Conservation (phyloP, 1,139 yeast genomes). For the Blastobotrys buckinghamii region DNA sequence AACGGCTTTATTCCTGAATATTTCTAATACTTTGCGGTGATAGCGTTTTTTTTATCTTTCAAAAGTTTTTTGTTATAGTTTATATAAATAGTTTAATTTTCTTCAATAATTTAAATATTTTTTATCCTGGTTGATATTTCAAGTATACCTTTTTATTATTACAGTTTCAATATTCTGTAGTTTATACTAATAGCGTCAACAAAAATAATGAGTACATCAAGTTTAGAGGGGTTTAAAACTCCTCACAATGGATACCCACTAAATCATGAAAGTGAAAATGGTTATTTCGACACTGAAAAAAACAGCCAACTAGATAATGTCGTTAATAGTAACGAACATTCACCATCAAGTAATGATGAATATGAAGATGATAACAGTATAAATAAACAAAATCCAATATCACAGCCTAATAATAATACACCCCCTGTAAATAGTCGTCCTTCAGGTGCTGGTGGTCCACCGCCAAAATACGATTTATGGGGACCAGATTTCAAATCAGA, state of each 20-base stretch:
- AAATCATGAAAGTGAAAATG: not conserved
- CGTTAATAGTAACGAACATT: not conserved
- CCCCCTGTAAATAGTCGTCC: too few relatives aligned
- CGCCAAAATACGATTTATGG: not conserved
- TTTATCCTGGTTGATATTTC: too few relatives aligned
- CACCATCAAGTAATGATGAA: not conserved
- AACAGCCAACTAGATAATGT: not conserved
- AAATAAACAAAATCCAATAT: not conserved
- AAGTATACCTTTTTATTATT: too few relatives aligned
- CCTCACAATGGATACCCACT: not conserved
- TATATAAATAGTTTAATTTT: too few relatives aligned
- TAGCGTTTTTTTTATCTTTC: too few relatives aligned
- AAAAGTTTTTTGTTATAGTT: too few relatives aligned
- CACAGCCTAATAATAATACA: not conserved
- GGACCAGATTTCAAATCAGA: not conserved
- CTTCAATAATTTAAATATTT: too few relatives aligned
- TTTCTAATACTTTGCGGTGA: too few relatives aligned
- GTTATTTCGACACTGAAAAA: not conserved
- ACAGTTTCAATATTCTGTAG: too few relatives aligned
- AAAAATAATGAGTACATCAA: not conserved
- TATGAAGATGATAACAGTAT: not conserved
- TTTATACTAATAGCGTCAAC: too few relatives aligned
- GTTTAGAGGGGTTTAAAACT: not conserved
- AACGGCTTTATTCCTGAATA: too few relatives aligned
- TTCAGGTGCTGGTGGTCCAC: constrained; percentile 3